These are phyloP conservation scores for Huntiella moniliformis DNA, from an alignment of 2,329 filamentous ascomycete species.

Conservation along the genomic window DNA sequence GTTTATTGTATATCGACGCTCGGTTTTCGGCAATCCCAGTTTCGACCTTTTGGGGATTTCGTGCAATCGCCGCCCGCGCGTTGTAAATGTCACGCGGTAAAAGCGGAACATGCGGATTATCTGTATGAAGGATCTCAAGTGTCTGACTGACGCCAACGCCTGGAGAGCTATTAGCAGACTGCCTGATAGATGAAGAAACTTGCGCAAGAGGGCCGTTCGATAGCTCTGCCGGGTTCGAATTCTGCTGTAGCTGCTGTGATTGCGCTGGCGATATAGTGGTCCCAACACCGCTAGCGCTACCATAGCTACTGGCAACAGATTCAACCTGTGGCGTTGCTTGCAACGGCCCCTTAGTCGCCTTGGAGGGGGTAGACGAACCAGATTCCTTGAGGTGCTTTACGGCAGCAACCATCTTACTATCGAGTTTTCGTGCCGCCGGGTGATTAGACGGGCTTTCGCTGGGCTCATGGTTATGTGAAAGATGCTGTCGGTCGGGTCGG, in stretches of 20 bases:
- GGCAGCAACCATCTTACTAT: conserved; percentile 48
- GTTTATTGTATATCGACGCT: conserved; percentile 48
- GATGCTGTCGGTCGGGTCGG: conserved; percentile 37
- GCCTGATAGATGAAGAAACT: conserved; percentile 12
- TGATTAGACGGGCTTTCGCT: conserved; percentile 49
- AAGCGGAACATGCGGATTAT: conserved; percentile 44
- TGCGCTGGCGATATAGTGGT: background rate
- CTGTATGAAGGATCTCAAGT: conserved; percentile 44
- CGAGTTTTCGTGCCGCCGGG: conserved; percentile 44
- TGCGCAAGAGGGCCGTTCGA: conserved; percentile 11
- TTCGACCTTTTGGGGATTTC: conserved; percentile 43
- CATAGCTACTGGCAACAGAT: background rate
- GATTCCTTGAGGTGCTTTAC: conserved; percentile 48
- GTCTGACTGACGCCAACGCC: conserved; percentile 47
- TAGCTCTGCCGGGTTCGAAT: background rate
- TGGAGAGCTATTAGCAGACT: conserved; percentile 17
- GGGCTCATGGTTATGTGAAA: conserved; percentile 45
- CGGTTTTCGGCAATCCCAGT: conserved; percentile 40
- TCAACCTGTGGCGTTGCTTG: background rate
- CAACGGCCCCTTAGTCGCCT: background rate
- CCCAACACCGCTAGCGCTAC: background rate
- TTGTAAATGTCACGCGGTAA: conserved; percentile 50
- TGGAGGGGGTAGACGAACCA: conserved; percentile 25
- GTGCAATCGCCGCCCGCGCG: conserved; percentile 45
- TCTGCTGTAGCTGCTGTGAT: background rate